Conservation (phyloP, 208 protist species). For the Wallacemonas sp. region DNA sequence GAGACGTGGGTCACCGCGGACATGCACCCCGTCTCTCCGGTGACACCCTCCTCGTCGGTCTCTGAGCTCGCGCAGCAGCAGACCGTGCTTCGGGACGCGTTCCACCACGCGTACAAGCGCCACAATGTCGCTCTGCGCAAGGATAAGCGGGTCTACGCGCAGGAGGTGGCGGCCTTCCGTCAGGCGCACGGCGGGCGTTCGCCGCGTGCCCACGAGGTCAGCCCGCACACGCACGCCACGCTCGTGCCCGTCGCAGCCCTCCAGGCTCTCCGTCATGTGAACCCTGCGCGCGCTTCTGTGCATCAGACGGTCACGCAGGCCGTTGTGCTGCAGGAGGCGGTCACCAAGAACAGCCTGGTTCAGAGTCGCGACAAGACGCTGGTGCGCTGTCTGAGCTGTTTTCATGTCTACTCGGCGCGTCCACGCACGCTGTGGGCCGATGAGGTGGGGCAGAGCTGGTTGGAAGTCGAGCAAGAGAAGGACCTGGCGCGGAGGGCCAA, state of each 20-base stretch:
- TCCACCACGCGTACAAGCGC: constrained; percentile 31
- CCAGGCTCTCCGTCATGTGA: constrained; percentile 42
- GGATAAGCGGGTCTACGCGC: constrained; percentile 43
- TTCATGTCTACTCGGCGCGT: constrained; percentile 76
- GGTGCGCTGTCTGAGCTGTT: constrained; percentile 79
- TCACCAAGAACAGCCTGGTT: constrained; percentile 62
- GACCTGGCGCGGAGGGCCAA: constrained; percentile 25
- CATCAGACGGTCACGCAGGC: constrained; percentile 44
- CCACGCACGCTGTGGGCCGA: constrained; percentile 65
- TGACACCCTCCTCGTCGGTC: not conserved
- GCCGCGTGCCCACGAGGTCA: constrained; percentile 47
- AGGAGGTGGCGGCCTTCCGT: constrained; percentile 55
- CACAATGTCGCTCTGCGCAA: constrained; percentile 62
- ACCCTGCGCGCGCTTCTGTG: constrained; percentile 23
- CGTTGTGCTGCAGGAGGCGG: constrained; percentile 62
- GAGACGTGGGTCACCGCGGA: no score
- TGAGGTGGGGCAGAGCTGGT: constrained; percentile 65
- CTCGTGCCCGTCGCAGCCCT: constrained; percentile 69
- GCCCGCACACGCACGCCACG: constrained; percentile 48
- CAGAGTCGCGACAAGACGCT: constrained; percentile 56
- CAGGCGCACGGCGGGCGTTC: constrained; percentile 46
- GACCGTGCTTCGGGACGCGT: constrained; percentile 39
- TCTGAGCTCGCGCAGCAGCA: constrained; percentile 25
- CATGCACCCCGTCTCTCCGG: no score
- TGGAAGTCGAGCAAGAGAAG: constrained; percentile 55